These are phyloP conservation scores for Grosmannia huntii DNA, from an alignment of 2,329 filamentous ascomycete genomes.

Conservation along the genomic window DNA sequence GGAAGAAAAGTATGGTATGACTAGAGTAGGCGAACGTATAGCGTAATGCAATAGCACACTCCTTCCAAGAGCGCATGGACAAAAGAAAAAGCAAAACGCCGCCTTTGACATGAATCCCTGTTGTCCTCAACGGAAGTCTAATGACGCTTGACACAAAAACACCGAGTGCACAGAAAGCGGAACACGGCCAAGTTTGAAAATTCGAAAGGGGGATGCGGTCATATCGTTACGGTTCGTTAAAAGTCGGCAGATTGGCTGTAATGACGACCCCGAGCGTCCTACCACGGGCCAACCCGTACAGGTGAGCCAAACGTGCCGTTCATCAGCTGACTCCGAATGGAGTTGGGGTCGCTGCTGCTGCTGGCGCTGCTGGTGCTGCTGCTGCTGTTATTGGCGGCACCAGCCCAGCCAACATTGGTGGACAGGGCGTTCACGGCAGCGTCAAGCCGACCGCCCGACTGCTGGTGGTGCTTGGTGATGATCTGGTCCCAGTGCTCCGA, in stretches of 20 bases:
- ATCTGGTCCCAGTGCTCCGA: slow-evolving; percentile 88
- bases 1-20: not conserved
- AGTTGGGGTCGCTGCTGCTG: slow-evolving; percentile 34
- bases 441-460: slow-evolving; percentile 69
- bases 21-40: not conserved
- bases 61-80: not conserved
- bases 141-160: slow-evolving; percentile 1
- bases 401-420: slow-evolving; percentile 68
- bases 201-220: not conserved
- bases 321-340: slow-evolving; percentile 50
- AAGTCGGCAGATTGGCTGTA: not conserved
- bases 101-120: slow-evolving; percentile 7
- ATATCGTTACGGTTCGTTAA: slow-evolving; percentile 10
- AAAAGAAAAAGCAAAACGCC: slow-evolving; percentile 7
- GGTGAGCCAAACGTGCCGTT: slow-evolving; percentile 46
- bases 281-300: slow-evolving; percentile 52
- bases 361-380: slow-evolving; percentile 33
- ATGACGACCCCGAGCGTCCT: slow-evolving; percentile 13
- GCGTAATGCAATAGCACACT: not conserved
- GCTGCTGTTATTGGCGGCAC: slow-evolving; percentile 26
- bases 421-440: slow-evolving; percentile 68
- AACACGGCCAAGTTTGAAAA: not conserved
- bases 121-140: slow-evolving; percentile 6
- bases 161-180: not conserved
- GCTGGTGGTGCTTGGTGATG: slow-evolving; percentile 75